Percentiles rank a stretch among this genome's conserved stretches.
These are phyloP conservation scores for Ajuga chamaepitys DNA, from an alignment of 257 asterid genomes.

Conservation along the genomic window DNA sequence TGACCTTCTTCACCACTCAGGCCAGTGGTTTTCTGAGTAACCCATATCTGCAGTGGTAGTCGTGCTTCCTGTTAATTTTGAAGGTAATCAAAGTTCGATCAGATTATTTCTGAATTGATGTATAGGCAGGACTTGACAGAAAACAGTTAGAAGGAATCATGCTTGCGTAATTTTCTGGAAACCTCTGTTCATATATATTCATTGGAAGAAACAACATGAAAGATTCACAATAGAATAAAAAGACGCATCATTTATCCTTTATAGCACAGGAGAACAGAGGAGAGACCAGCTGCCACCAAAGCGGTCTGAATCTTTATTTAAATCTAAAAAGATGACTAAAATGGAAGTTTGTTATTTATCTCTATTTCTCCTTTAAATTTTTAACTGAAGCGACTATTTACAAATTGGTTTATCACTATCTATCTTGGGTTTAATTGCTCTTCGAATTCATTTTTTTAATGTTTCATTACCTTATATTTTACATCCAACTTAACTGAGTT, in stretches of 20 bases:
- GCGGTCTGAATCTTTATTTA: too few species aligned
- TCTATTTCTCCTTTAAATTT: too few species aligned
- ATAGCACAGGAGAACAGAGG: neutral
- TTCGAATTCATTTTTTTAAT: too few species aligned
- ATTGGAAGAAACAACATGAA: neutral
- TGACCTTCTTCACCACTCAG: constrained; percentile 48
- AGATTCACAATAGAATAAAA: neutral
- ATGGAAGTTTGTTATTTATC: too few species aligned
- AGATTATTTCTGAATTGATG: neutral
- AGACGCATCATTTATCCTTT: neutral
- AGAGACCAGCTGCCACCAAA: too few species aligned
- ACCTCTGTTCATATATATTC: neutral
- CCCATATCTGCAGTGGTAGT: constrained; percentile 83
- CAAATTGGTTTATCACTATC: too few species aligned
- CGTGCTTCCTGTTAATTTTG: constrained; percentile 61
- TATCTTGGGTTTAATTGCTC: too few species aligned
- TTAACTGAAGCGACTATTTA: too few species aligned
- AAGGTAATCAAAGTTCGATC: constrained; percentile 9
- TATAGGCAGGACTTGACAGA: neutral
- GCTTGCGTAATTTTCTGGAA: neutral
- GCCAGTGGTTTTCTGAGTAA: constrained; percentile 71
- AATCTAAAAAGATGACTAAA: too few species aligned
- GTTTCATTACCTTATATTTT: neutral
- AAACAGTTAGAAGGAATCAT: neutral
- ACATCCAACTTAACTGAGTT: neutral